Conservation (phyloP, 345 rosid genomes). For the Rhodomyrtus tomentosa region DNA sequence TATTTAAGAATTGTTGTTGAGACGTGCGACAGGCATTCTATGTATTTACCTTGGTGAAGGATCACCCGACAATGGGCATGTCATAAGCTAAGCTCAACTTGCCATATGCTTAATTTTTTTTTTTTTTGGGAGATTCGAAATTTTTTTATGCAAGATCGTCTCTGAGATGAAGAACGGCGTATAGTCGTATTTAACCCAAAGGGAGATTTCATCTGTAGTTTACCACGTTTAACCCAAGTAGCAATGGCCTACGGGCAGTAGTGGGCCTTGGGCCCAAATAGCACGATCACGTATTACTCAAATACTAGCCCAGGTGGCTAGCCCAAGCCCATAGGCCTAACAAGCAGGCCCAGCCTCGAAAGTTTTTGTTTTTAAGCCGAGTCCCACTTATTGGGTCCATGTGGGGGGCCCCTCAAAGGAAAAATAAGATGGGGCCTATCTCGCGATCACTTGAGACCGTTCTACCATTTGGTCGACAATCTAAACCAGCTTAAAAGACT, state of each 20-base stretch:
- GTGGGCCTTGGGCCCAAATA: background rate
- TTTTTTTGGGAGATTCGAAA: background rate
- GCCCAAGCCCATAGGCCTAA: background rate
- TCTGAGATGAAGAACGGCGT: background rate
- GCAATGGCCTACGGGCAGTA: background rate
- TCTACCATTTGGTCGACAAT: background rate
- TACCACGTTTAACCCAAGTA: background rate
- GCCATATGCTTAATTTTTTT: background rate
- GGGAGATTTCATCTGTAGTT: background rate
- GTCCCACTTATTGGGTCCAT: background rate
- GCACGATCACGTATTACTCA: background rate
- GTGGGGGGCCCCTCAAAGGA: background rate
- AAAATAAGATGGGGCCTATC: background rate
- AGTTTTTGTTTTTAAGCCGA: background rate
- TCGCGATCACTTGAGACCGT: background rate
- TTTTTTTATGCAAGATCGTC: background rate
- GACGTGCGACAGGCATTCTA: background rate
- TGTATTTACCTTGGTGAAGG: background rate
- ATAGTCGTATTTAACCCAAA: too few species aligned
- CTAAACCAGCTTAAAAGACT: background rate
- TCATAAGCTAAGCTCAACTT: background rate
- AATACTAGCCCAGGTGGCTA: background rate
- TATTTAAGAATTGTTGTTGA: background rate
- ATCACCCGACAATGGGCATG: background rate
- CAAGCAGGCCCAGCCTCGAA: rapidly evolving